Evolutionary conservation across 176 grass and related monocot genomes (phyloP).

Genomic region (Alopecurus myosuroides): DNA sequence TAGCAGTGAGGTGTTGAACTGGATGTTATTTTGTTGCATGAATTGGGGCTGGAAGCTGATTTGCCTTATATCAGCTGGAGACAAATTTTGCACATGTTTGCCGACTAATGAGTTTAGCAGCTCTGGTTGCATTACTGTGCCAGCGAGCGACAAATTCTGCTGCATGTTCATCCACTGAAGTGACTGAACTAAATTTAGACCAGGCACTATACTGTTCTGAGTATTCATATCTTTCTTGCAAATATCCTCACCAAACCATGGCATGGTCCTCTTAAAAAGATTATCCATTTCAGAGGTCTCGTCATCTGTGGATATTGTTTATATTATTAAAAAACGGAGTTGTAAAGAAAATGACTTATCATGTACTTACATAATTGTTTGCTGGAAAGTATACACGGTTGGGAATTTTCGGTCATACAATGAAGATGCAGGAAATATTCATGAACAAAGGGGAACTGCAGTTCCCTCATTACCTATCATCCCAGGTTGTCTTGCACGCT

Average conservation of each 20-base stretch:
- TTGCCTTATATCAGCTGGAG: conserved; percentile 59
- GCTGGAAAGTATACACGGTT: neutral
- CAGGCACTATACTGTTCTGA: conserved; percentile 51
- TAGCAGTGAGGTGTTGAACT: conserved; percentile 44
- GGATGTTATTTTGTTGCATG: conserved; percentile 62
- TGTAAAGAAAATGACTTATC: neutral
- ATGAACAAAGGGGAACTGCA: neutral
- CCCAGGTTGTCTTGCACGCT: conserved; percentile 58
- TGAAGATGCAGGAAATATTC: neutral
- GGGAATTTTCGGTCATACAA: conserved; percentile 11
- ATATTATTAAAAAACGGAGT: neutral
- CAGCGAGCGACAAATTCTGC: conserved; percentile 38
- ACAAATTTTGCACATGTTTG: conserved; percentile 46
- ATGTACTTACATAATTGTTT: neutral
- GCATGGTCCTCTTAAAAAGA: conserved; percentile 52
- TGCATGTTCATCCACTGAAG: conserved; percentile 78
- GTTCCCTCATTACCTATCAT: conserved; percentile 46
- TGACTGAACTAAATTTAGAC: conserved; percentile 66
- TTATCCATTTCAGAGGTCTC: conserved; percentile 51
- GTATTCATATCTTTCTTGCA: conserved; percentile 59
- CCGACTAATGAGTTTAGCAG: conserved; percentile 48
- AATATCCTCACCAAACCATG: conserved; percentile 65
- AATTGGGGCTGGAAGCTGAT: conserved; percentile 53
- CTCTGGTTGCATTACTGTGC: conserved; percentile 49
- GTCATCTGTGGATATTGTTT: conserved; percentile 43